Conservation (phyloP, 306 rosid genomes). For the Cicer pinnatifidum region DNA sequence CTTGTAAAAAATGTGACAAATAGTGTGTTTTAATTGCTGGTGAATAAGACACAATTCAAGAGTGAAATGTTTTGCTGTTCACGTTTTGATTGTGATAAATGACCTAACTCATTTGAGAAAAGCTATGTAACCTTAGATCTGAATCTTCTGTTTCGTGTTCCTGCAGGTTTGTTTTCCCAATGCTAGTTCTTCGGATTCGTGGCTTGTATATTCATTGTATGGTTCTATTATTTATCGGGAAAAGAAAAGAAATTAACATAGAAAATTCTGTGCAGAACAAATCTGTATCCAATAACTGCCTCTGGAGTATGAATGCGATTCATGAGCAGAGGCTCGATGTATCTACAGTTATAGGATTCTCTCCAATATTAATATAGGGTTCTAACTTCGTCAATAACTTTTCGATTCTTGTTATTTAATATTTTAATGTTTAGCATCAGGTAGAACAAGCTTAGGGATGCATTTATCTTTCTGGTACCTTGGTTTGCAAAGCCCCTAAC, state of each 20-base stretch:
- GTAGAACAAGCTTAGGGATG: constrained; percentile 4
- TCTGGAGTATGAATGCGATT: constrained; percentile 40
- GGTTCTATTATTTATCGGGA: constrained; percentile 51
- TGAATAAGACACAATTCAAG: constrained; percentile 41
- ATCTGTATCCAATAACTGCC: constrained; percentile 42
- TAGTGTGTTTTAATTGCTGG: constrained; percentile 40
- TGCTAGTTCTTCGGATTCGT: constrained; percentile 70
- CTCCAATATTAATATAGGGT: constrained; percentile 30
- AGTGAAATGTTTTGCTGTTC: constrained; percentile 3
- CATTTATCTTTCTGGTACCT: neutral
- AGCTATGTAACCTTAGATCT: constrained; percentile 58
- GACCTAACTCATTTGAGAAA: constrained; percentile 49
- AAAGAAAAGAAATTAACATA: constrained; percentile 33
- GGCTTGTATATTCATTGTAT: constrained; percentile 71
- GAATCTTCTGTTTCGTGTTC: constrained; percentile 74
- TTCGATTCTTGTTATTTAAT: constrained; percentile 21
- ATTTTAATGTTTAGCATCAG: constrained; percentile 12
- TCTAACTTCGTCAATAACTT: constrained; percentile 14
- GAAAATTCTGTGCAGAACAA: constrained; percentile 52
- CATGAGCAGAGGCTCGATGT: constrained; percentile 41
- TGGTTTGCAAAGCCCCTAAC: neutral
- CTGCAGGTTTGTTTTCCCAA: constrained; percentile 83
- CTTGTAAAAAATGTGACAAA: constrained; percentile 46
- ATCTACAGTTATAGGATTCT: constrained; percentile 40
- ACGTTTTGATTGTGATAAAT: constrained; percentile 39